Evolutionary conservation across 345 rosid species (phyloP), one percentile per base, ranked within the genome.

Genomic region (Cardamine occulta): DNA sequence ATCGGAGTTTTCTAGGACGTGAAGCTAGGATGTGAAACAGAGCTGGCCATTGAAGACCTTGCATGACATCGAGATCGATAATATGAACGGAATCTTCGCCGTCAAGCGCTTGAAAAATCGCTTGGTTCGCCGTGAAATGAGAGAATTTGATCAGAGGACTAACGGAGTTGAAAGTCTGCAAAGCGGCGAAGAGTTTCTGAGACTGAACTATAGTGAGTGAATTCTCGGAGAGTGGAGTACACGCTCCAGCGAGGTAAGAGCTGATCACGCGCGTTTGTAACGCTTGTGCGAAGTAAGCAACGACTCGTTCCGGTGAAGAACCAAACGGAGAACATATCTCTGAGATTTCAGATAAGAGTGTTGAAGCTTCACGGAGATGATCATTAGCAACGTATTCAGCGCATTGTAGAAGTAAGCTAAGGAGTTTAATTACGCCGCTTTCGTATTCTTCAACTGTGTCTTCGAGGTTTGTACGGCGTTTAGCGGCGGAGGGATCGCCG

Each of bases 21-120:
- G 97, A 89, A 13, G 96, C 94, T 67, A 94, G 95, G 74, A 94
- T 94, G 88, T 94, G 95, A 83, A 94, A 94, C 72, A 94, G 65
- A 14, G 95, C 98, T 4, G 98, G 98, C 98, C 98, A 94, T 79
- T 94, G 98, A 69, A 94, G 98, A 14, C 98, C 98, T 60, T 94
- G 98, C 97, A 94, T 94, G 37, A 94, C 87, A 66, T 94, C 98
- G 31, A 94, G 85, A 52, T 94, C 98, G 84, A 94, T 86, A 83
- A 94, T 80, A 80, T 94, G 98, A 73, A 94, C 83, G 26, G 87
- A 84, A 42, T 94, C 98, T 62, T 90, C 90, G 5, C 93, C 95
- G 4, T 85, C 88, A 58, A 94, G 66, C 2, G 97, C 94, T 74
- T 94, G 91, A 80, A 87, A 91, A 34, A 94, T 94, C 0, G 96